These are phyloP conservation scores for Blastocladiella emersonii DNA, from an alignment of 371 early-diverging fungal species.

Conservation along the genomic window DNA sequence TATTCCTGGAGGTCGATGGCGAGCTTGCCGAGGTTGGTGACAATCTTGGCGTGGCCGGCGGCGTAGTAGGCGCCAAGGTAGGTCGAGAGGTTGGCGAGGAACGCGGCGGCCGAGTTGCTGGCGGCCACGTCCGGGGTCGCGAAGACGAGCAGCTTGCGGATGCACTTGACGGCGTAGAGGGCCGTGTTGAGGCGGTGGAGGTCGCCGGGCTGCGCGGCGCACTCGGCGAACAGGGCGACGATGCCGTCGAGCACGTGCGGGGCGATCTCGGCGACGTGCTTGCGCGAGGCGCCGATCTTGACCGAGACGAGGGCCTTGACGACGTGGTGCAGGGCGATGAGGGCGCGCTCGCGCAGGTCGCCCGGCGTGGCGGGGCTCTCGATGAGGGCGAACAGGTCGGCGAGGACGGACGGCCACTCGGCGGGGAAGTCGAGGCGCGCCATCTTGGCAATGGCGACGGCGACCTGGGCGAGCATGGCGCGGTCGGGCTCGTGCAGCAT, in stretches of 20 bases:
- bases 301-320: not conserved
- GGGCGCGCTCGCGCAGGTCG: not conserved
- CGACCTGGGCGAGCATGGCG: not conserved
- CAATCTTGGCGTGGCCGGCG: not conserved
- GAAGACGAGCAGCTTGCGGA: not conserved
- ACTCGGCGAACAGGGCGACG: not conserved
- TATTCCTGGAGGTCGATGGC: not conserved
- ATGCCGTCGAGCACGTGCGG: not conserved
- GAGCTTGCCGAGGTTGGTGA: conserved; percentile 3
- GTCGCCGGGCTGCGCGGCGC: not conserved
- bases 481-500: not conserved
- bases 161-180: not conserved
- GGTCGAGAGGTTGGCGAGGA: not conserved
- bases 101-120: not conserved
- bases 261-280: not conserved
- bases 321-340: not conserved
- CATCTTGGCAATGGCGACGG: not conserved
- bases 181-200: not conserved
- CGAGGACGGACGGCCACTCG: not conserved
- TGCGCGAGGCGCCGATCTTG: not conserved
- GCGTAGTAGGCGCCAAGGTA: not conserved
- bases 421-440: not conserved
- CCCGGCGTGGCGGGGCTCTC: too few species aligned
- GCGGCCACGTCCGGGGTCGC: not conserved
- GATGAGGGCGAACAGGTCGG: not conserved